phyloP scores from a whole-genome alignment of 106 monocot genomes.

The Phalaenopsis equestris region DNA sequence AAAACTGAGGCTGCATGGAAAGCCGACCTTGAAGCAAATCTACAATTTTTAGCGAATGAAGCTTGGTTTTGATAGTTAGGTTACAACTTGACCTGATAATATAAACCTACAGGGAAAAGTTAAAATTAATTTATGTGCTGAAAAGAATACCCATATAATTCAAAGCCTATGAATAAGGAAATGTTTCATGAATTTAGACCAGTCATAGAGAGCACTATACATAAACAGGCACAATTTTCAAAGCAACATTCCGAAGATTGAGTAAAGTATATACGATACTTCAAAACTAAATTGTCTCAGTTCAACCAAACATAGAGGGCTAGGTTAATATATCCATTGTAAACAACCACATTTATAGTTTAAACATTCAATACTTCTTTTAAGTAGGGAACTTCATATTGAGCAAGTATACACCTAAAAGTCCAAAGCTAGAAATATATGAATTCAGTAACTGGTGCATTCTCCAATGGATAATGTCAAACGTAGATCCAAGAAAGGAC shows the following conservation, averaged over 20 bases:
- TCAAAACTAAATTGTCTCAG: no score
- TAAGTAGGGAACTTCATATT: background rate
- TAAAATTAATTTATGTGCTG: background rate
- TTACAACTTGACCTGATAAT: constrained; percentile 45
- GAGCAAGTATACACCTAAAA: background rate
- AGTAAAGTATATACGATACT: no score
- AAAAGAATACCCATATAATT: background rate
- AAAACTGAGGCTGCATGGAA: constrained; percentile 39
- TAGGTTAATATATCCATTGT: no score
- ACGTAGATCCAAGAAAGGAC: background rate
- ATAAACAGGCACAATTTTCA: no score
- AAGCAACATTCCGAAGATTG: no score
- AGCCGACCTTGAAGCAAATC: constrained; percentile 64
- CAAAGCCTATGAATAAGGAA: background rate
- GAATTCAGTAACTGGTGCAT: background rate
- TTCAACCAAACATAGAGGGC: no score
- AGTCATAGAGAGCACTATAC: background rate
- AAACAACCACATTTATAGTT: no score
- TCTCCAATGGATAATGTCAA: background rate
- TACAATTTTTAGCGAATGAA: constrained; percentile 79
- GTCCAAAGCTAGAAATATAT: background rate
- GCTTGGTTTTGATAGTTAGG: constrained; percentile 70
- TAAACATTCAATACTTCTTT: background rate
- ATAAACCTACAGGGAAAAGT: constrained; percentile 46
- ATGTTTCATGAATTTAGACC: background rate